phyloP scores from a whole-genome alignment of 2,329 filamentous ascomycete genomes.

The Gaeumannomyces sp. region DNA sequence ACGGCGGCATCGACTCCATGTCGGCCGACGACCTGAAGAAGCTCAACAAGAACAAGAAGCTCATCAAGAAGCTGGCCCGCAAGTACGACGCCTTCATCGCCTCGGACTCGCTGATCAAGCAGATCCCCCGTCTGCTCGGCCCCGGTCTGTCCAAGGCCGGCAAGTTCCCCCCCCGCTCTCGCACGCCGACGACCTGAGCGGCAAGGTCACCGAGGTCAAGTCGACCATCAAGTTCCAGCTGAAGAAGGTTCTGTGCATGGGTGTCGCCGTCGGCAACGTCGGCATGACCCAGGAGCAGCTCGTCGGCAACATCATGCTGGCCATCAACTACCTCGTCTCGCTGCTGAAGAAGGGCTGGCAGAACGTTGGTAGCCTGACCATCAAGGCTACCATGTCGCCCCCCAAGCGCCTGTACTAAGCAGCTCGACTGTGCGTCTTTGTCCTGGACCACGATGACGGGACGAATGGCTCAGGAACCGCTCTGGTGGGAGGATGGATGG shows the following conservation, averaged over 20 bases:
- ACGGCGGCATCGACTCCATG: constrained; percentile 98
- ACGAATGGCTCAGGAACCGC: background rate
- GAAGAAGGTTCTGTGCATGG: constrained; percentile 99
- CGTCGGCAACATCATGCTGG: constrained; percentile 97
- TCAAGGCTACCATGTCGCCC: constrained; percentile 99
- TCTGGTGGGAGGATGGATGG: background rate
- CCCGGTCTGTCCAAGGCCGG: constrained; percentile 98
- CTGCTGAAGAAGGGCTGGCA: constrained; percentile 99
- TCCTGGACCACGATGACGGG: background rate
- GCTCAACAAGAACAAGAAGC: constrained; percentile 99
- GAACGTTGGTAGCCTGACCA: constrained; percentile 98
- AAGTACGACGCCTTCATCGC: constrained; percentile 99
- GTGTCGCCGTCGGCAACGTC: constrained; percentile 26
- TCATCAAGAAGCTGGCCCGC: constrained; percentile 99
- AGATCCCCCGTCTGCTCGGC: constrained; percentile 98
- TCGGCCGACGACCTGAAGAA: constrained; percentile 99
- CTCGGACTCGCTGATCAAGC: constrained; percentile 97
- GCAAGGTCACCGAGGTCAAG: constrained; percentile 99
- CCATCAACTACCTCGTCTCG: constrained; percentile 99
- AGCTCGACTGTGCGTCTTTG: background rate
- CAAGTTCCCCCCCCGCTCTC: constrained; percentile 99
- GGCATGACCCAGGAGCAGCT: constrained; percentile 50
- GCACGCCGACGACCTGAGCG: constrained; percentile 86
- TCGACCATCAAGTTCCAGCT: constrained; percentile 99
- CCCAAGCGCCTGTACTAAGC: constrained; percentile 93